Evolutionary conservation across 192 early-diverging fungal species (phyloP).

Genomic region (Coemansia sp.): DNA sequence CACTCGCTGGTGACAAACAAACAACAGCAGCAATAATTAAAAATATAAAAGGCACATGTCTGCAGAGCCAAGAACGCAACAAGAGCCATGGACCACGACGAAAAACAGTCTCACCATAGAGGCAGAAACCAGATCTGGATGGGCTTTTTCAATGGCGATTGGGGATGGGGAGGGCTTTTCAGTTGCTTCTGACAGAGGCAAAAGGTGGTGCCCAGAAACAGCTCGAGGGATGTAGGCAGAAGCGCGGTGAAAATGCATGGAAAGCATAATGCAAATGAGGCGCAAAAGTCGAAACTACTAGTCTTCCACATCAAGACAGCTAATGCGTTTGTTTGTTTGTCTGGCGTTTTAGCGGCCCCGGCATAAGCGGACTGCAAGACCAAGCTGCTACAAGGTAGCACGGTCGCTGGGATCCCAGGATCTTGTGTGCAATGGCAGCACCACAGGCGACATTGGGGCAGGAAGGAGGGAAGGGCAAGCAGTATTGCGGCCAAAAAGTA

Average conservation of each 20-base stretch:
- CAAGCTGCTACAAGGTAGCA: not conserved
- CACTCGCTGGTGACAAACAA: not conserved
- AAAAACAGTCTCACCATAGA: not conserved
- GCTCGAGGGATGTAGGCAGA: not conserved
- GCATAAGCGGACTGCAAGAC: not conserved
- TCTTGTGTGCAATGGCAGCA: not conserved
- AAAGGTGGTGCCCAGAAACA: not conserved
- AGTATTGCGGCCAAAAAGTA: not conserved
- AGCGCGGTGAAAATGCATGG: not conserved
- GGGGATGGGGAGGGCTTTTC: not conserved
- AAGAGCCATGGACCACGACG: not conserved
- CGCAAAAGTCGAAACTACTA: not conserved
- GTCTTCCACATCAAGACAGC: not conserved
- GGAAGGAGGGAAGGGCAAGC: not conserved
- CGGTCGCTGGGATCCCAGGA: not conserved
- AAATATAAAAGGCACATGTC: not conserved
- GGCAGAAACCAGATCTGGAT: not conserved
- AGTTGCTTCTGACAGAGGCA: not conserved
- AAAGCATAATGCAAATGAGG: slow-evolving; percentile 12
- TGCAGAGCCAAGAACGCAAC: not conserved
- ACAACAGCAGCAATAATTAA: not conserved
- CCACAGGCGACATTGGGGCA: not conserved
- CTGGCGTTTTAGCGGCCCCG: not conserved
- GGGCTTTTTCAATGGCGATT: not conserved
- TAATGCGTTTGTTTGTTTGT: slow-evolving; percentile 8